A percentile compares a stretch with the other conserved stretches of the same genome.
These are phyloP conservation scores for Sisymbrium altissimum DNA, from an alignment of 345 rosid species.

Conservation along the genomic window DNA sequence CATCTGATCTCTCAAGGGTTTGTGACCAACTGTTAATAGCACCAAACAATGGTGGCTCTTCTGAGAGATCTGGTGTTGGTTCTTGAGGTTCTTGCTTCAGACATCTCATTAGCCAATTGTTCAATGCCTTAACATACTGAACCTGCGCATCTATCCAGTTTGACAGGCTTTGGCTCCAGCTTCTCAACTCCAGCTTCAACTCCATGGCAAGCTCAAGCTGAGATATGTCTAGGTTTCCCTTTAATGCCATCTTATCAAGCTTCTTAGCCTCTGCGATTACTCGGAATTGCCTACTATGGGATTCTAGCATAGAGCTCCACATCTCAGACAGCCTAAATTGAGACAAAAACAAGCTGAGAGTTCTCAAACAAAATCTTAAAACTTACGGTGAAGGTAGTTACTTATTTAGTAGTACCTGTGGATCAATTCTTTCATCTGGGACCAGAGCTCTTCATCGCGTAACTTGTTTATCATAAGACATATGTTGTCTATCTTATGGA, in stretches of 20 bases:
- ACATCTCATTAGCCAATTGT: slow-evolving; percentile 61
- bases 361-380: neutral
- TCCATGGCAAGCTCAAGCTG: slow-evolving; percentile 53
- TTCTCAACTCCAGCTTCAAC: slow-evolving; percentile 55
- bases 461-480: slow-evolving; percentile 46
- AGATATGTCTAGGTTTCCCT: slow-evolving; percentile 32
- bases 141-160: slow-evolving; percentile 56
- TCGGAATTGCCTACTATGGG: slow-evolving; percentile 45
- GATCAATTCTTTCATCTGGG: slow-evolving; percentile 44
- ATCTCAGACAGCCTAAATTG: slow-evolving; percentile 47
- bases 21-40: slow-evolving; percentile 49
- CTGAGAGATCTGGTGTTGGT: slow-evolving; percentile 41
- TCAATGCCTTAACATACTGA: slow-evolving; percentile 55
- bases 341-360: neutral
- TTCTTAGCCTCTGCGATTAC: slow-evolving; percentile 42
- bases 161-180: slow-evolving; percentile 46
- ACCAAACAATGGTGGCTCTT: slow-evolving; percentile 49
- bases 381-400: neutral
- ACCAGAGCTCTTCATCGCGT: slow-evolving; percentile 69
- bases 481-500: slow-evolving; percentile 60
- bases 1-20: slow-evolving; percentile 34
- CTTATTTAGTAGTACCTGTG: slow-evolving; percentile 39
- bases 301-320: slow-evolving; percentile 71
- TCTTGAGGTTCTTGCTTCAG: slow-evolving; percentile 48
- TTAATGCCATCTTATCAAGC: slow-evolving; percentile 37